Evolutionary conservation across 176 grass and related monocot species (phyloP).

Genomic region (Rhynchospora pubera): DNA sequence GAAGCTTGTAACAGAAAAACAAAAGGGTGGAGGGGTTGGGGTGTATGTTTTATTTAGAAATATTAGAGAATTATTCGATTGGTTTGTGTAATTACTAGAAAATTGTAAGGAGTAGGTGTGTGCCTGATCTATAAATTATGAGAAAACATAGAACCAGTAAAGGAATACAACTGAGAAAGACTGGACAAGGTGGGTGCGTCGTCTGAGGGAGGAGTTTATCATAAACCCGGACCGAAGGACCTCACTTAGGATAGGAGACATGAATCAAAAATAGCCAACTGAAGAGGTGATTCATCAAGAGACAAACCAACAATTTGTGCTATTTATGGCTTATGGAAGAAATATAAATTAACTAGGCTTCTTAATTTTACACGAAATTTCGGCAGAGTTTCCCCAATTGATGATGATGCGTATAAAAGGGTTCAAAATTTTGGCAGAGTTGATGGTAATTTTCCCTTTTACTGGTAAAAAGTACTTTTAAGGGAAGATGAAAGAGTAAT

Average conservation of each 20-base stretch:
- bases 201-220: conserved; percentile 43
- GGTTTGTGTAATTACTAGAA: not conserved
- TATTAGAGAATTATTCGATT: conserved; percentile 26
- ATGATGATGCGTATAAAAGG: not conserved
- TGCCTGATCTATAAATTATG: conserved; percentile 25
- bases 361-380: conserved; percentile 17
- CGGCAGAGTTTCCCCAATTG: conserved; percentile 26
- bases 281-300: conserved; percentile 40
- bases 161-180: conserved; percentile 99
- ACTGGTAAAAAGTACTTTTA: not conserved
- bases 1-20: not conserved
- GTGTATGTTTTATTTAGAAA: not conserved
- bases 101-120: not conserved
- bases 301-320: not conserved
- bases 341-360: not conserved
- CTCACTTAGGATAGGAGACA: conserved; percentile 59
- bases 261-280: conserved; percentile 37
- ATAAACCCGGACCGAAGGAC: conserved; percentile 61
- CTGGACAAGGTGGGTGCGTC: conserved; percentile 66
- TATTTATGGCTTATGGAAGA: not conserved
- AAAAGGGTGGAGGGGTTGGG: no score
- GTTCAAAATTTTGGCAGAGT: not conserved
- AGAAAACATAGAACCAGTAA: conserved; percentile 99
- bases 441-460: not conserved
- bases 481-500: no score